Conservation (phyloP, 2,329 filamentous ascomycete species). For the Madurella fahalii region DNA sequence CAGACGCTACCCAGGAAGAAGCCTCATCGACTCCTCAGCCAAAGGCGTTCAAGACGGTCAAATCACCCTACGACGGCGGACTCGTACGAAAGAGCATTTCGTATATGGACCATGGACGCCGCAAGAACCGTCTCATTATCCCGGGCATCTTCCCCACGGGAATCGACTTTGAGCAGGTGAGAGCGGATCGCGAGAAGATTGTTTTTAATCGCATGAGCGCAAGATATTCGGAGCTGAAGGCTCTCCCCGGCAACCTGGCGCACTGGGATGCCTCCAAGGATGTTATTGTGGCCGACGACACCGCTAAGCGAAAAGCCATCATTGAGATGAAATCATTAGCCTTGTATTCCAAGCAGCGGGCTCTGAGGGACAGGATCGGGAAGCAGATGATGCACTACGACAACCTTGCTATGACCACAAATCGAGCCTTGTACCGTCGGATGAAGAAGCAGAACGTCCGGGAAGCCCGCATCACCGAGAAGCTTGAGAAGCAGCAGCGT, state of each 20-base stretch:
- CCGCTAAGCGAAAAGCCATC: conserved; percentile 79
- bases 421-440: conserved; percentile 82
- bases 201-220: conserved; percentile 87
- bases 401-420: conserved; percentile 95
- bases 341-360: conserved; percentile 82
- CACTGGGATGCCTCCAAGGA: conserved; percentile 79
- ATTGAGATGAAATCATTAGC: conserved; percentile 94
- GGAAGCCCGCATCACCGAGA: conserved; percentile 96
- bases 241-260: conserved; percentile 77
- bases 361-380: conserved; percentile 79
- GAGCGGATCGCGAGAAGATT: conserved; percentile 81
- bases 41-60: conserved; percentile 65
- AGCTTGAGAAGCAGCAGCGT: conserved; percentile 97
- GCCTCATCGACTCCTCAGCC: conserved; percentile 15
- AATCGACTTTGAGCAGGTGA: conserved; percentile 78
- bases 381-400: conserved; percentile 93
- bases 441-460: conserved; percentile 97
- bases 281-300: conserved; percentile 66
- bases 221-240: conserved; percentile 78
- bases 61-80: conserved; percentile 62
- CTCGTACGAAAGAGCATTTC: conserved; percentile 59
- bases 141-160: conserved; percentile 86
- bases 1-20: conserved; percentile 35
- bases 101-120: conserved; percentile 73
- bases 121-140: conserved; percentile 73